Evolutionary conservation across 2,329 filamentous ascomycete species (phyloP).

Genomic region (Alternaria sp.): DNA sequence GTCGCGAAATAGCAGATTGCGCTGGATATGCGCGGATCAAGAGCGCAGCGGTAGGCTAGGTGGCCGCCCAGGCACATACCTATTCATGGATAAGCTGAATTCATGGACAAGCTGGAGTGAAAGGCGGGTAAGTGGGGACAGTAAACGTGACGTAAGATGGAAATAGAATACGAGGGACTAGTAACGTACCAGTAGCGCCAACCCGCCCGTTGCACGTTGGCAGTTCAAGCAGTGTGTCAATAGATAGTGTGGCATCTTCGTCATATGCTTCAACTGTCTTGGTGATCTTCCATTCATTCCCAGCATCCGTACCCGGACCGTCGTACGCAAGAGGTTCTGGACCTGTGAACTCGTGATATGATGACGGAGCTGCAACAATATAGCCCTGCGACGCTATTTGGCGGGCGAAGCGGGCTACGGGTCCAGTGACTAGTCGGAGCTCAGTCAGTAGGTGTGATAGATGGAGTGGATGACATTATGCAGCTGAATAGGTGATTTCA

Average conservation of each 20-base stretch:
- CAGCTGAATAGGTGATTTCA: not conserved
- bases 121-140: not conserved
- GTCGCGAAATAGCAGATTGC: slow-evolving; percentile 92
- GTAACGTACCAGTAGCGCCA: slow-evolving; percentile 43
- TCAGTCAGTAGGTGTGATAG: not conserved
- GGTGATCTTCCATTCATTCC: slow-evolving; percentile 85
- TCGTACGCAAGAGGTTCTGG: slow-evolving; percentile 87
- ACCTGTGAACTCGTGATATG: slow-evolving; percentile 91
- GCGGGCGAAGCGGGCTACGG: slow-evolving; percentile 86
- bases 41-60: slow-evolving; percentile 75
- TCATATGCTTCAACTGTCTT: slow-evolving; percentile 91
- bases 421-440: slow-evolving; percentile 73
- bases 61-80: slow-evolving; percentile 92
- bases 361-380: slow-evolving; percentile 89
- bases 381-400: slow-evolving; percentile 94
- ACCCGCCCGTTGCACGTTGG: slow-evolving; percentile 75
- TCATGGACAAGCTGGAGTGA: not conserved
- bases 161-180: not conserved
- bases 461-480: not conserved
- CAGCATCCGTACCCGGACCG: slow-evolving; percentile 83
- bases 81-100: not conserved
- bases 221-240: slow-evolving; percentile 53
- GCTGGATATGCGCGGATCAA: slow-evolving; percentile 79
- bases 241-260: slow-evolving; percentile 58
- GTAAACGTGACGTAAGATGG: not conserved